Base-by-base conservation (phyloP, 352 stramenopile species). In the Phytophthora cryptogea region DNA sequence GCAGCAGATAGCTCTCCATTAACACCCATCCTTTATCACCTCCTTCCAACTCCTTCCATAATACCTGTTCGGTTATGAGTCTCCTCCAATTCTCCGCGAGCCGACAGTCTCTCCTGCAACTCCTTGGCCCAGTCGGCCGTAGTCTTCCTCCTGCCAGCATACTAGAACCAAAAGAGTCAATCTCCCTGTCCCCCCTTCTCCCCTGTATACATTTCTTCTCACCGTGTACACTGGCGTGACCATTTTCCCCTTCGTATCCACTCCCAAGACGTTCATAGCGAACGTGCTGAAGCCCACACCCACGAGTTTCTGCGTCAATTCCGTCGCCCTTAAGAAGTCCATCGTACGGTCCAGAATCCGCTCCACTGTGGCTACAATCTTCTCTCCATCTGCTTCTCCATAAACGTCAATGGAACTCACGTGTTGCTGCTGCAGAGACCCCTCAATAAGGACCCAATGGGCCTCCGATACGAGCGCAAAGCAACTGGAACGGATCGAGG, bases 211-310 rank as follows among this genome's bases (percentile, higher is more conserved):
- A 23, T 23, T 23, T 27, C 26, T 67, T 40, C 63, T 45, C 63
- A 90, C 83, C 66, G 86, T 95, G 51, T 89, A 94, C 44, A 89
- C 83, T 54, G 80, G 89, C 17, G 75, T 94, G 10, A 95, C 72
- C 0, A 82, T 60, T 5, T 71, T 62, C 5, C 92, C 92, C 46
- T 73, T 66, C 4, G 37, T 33, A 67, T 98, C 78, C 0, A 98
- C 62, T 6, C 89, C 94, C 14, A 98, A 59, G 10, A 98, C 48
- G 54, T 98, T 98, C 92, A 98, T 98, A 1, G 83, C 92, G 70
- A 98, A 98, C 28, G 83, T 89, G 52, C 88, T 96, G 67, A 98
- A 97, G 46, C 92, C 94, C 28, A 98, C 74, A 8, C 80, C 88
- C 13, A 83, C 56, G 17, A 97, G 68, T 13, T 63, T 63, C 33